Percentiles rank a stretch among this genome's conserved stretches.
phyloP scores from a whole-genome alignment of 31 red algal genomes.

The Asparagopsis taxiformis region DNA sequence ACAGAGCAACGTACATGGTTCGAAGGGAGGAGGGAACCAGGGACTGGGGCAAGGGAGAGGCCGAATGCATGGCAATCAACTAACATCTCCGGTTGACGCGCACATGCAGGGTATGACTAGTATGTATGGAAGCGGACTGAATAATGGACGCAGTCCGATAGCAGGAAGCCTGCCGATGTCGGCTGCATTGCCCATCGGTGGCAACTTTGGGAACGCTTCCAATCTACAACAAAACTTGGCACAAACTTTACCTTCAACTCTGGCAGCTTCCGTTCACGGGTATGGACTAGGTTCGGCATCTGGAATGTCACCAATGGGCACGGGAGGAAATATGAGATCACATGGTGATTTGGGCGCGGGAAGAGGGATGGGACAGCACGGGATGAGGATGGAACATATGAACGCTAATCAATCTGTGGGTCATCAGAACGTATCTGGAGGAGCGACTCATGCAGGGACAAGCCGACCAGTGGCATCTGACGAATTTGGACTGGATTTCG shows the following conservation, averaged over 20 bases:
- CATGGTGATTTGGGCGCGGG: conserved; percentile 9
- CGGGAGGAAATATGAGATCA: background rate
- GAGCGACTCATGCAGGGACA: background rate
- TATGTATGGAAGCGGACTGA: background rate
- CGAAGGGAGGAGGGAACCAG: background rate
- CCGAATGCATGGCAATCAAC: background rate
- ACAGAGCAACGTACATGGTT: background rate
- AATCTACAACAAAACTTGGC: background rate
- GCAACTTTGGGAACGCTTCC: background rate
- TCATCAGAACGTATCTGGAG: conserved; percentile 1
- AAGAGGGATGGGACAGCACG: background rate
- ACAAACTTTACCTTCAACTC: background rate
- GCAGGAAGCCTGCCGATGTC: background rate
- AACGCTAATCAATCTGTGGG: background rate
- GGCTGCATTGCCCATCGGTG: background rate
- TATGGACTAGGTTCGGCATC: background rate
- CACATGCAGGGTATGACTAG: background rate
- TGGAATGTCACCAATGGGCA: background rate
- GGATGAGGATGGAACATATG: conserved; percentile 6
- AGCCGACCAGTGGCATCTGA: conserved; percentile 7
- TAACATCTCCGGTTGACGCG: background rate
- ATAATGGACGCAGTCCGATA: background rate
- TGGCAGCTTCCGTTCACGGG: background rate
- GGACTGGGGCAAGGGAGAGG: background rate
- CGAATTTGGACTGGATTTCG: conserved; percentile 70